These are phyloP conservation scores for Pseudonectria buxi DNA, from an alignment of 2,329 filamentous ascomycete genomes.

Conservation along the genomic window DNA sequence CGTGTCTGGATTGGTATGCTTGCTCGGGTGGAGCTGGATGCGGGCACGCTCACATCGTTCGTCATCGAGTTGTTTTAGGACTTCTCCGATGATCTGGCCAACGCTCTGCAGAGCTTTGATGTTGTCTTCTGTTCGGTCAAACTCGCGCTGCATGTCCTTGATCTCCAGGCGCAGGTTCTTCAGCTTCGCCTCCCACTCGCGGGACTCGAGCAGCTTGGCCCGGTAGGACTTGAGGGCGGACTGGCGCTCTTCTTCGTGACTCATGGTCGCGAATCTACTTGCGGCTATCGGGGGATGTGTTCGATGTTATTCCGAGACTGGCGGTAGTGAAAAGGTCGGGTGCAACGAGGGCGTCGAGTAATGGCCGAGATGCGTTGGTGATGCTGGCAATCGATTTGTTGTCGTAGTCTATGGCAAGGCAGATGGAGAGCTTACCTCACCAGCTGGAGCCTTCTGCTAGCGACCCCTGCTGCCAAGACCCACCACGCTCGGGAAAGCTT, in stretches of 20 bases:
- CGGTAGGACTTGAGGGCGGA: conserved; percentile 74
- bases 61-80: conserved; percentile 96
- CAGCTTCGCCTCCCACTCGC: conserved; percentile 98
- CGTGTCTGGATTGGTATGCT: not conserved
- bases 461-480: conserved; percentile 10
- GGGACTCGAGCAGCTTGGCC: conserved; percentile 79
- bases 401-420: conserved; percentile 5
- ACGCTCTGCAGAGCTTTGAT: conserved; percentile 99
- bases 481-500: conserved; percentile 25
- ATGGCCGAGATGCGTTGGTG: conserved; percentile 9
- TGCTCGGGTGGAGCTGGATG: not conserved
- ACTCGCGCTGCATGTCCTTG: conserved; percentile 90
- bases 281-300: conserved; percentile 1
- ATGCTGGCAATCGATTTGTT: conserved; percentile 10
- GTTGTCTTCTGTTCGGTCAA: conserved; percentile 95
- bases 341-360: conserved; percentile 7
- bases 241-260: conserved; percentile 53
- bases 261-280: conserved; percentile 31
- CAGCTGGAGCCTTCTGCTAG: conserved; percentile 31
- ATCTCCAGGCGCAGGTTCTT: conserved; percentile 92
- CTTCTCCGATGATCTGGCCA: conserved; percentile 98
- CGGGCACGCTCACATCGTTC: conserved; percentile 72
- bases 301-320: conserved; percentile 1
- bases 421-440: conserved; percentile 35
- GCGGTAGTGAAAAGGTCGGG: conserved; percentile 3